Percentiles rank a stretch among this genome's conserved stretches.
Evolutionary conservation across 371 early-diverging fungal species (phyloP).

Genomic region (Vairimorpha ceranae): DNA sequence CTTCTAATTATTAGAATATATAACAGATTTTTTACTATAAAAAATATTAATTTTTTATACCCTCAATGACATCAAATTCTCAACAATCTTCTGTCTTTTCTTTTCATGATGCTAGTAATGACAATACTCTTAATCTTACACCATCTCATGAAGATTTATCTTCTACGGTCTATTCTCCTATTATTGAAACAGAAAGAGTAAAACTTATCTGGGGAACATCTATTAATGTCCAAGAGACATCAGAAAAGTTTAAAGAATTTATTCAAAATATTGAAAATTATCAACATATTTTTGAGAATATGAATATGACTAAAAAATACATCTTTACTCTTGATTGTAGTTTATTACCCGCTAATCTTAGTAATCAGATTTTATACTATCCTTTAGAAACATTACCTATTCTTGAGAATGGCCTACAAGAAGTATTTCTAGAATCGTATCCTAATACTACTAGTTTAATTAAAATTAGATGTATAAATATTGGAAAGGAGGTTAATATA

Average conservation of each 20-base stretch:
- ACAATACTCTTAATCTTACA: conserved; percentile 36
- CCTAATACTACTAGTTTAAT: conserved; percentile 65
- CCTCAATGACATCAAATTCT: conserved; percentile 39
- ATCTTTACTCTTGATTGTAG: conserved; percentile 40
- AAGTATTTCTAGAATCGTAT: conserved; percentile 69
- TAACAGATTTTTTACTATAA: neutral
- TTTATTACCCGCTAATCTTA: conserved; percentile 62
- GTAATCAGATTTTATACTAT: conserved; percentile 77
- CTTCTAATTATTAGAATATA: too few species aligned
- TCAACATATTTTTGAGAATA: conserved; percentile 29
- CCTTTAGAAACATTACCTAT: conserved; percentile 91
- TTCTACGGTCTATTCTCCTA: conserved; percentile 37
- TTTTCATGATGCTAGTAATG: conserved; percentile 61
- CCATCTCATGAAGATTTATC: conserved; percentile 48
- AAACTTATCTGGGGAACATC: conserved; percentile 90
- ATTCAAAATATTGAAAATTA: conserved; percentile 64
- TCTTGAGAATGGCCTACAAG: conserved; percentile 78
- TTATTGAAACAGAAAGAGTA: conserved; percentile 55
- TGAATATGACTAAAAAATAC: conserved; percentile 47
- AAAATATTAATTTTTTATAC: neutral
- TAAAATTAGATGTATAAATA: conserved; percentile 80
- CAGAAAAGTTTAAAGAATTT: conserved; percentile 78
- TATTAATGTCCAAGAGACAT: conserved; percentile 80
- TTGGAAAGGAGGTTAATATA: conserved; percentile 73
- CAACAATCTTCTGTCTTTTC: conserved; percentile 59